phyloP scores from a whole-genome alignment of 768 basidiomycete species.

The Lactarius sanguifluus region DNA sequence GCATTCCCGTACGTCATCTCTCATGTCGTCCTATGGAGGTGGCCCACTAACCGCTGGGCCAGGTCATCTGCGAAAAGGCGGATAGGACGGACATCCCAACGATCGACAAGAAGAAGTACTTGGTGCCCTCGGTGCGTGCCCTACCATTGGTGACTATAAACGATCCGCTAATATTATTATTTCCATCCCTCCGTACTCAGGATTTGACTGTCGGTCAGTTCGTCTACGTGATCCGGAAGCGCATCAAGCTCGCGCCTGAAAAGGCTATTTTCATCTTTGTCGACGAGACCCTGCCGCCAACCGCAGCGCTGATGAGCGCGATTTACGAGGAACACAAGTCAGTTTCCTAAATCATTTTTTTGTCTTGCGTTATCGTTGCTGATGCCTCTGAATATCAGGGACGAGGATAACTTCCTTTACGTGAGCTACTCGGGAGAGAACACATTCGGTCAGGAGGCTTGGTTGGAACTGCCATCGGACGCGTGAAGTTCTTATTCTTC shows the following conservation, averaged over 20 bases:
- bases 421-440: constrained; percentile 99
- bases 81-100: constrained; percentile 98
- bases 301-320: constrained; percentile 96
- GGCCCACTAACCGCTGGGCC: constrained; percentile 18
- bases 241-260: constrained; percentile 99
- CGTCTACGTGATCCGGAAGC: constrained; percentile 99
- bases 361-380: background rate
- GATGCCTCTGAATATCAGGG: constrained; percentile 50
- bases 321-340: constrained; percentile 99
- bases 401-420: constrained; percentile 98
- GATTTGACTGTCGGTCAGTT: constrained; percentile 98
- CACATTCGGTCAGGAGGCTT: constrained; percentile 63
- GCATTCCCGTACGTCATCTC: constrained; percentile 79
- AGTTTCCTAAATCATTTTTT: constrained; percentile 7
- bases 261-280: constrained; percentile 99
- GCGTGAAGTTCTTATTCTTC: constrained; percentile 19
- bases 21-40: background rate
- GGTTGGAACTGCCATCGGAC: constrained; percentile 29
- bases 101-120: constrained; percentile 99
- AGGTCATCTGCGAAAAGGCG: constrained; percentile 99
- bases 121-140: constrained; percentile 86
- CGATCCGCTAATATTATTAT: constrained; percentile 21
- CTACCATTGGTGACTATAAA: constrained; percentile 15
- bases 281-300: constrained; percentile 96
- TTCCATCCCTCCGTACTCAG: constrained; percentile 41